These are phyloP conservation scores for Solanum microdontum DNA, from an alignment of 257 asterid species.

Conservation along the genomic window DNA sequence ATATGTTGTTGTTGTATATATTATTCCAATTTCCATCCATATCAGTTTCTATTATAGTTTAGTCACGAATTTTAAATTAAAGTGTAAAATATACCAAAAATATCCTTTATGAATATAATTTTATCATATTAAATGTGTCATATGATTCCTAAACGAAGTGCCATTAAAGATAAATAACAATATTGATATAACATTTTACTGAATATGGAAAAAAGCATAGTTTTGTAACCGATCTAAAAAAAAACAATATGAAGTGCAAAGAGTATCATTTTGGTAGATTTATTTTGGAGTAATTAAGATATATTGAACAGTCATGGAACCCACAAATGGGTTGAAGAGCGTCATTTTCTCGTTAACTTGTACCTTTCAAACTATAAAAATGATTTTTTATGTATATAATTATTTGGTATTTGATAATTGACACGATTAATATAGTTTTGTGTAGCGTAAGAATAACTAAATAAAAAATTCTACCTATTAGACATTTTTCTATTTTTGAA, in stretches of 20 bases:
- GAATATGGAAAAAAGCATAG: neutral
- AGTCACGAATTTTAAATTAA: neutral
- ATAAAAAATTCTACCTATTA: neutral
- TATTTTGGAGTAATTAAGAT: neutral
- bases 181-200: neutral
- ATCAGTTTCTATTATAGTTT: neutral
- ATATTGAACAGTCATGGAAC: neutral
- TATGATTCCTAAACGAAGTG: neutral
- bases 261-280: neutral
- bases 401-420: neutral
- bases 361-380: neutral
- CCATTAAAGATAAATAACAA: neutral
- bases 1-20: neutral
- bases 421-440: neutral
- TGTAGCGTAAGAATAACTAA: neutral
- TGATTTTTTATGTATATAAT: neutral
- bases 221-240: neutral
- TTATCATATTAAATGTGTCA: neutral
- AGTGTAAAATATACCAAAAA: neutral
- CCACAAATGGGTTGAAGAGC: neutral
- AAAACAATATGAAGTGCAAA: neutral
- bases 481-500: neutral
- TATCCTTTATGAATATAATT: neutral
- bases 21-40: neutral
- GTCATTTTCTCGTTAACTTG: neutral